Conservation (phyloP, 179 eudicot species). For the Camellia oleifera region DNA sequence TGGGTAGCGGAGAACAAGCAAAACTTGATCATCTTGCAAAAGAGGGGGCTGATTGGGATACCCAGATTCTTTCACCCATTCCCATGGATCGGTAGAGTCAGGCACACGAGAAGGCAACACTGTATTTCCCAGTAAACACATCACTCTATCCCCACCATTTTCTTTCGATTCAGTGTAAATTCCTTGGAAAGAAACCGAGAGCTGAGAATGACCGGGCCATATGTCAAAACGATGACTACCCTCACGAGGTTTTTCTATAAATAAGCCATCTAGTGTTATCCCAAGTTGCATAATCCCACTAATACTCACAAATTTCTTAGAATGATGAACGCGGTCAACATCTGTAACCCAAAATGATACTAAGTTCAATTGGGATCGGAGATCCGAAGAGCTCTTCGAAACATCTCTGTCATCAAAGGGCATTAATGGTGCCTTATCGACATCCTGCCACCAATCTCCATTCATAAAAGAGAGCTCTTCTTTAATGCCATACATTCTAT, state of each 20-base stretch:
- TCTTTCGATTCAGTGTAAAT: conserved; percentile 54
- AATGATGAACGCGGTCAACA: conserved; percentile 42
- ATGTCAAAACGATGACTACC: conserved; percentile 39
- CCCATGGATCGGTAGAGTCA: conserved; percentile 64
- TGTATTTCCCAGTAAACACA: conserved; percentile 80
- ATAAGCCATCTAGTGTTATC: conserved; percentile 44
- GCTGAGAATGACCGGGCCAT: conserved; percentile 60
- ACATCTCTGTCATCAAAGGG: conserved; percentile 50
- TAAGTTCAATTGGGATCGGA: conserved; percentile 40
- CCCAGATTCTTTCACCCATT: conserved; percentile 47
- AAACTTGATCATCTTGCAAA: conserved; percentile 69
- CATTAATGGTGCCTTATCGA: conserved; percentile 51
- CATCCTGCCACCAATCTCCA: conserved; percentile 88
- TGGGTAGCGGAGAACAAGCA: conserved; percentile 66
- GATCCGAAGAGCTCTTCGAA: conserved; percentile 18
- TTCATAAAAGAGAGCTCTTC: conserved; percentile 58
- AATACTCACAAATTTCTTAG: conserved; percentile 49
- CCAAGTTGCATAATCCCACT: conserved; percentile 62
- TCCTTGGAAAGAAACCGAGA: conserved; percentile 63
- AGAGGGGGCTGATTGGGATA: conserved; percentile 51
- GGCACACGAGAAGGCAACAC: conserved; percentile 65
- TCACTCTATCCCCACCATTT: conserved; percentile 58
- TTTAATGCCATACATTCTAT: conserved; percentile 39
- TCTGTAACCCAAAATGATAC: conserved; percentile 67
- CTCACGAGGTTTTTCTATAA: conserved; percentile 24